Base-by-base conservation (phyloP, 768 basidiomycete genomes). In the Russula sp. region DNA sequence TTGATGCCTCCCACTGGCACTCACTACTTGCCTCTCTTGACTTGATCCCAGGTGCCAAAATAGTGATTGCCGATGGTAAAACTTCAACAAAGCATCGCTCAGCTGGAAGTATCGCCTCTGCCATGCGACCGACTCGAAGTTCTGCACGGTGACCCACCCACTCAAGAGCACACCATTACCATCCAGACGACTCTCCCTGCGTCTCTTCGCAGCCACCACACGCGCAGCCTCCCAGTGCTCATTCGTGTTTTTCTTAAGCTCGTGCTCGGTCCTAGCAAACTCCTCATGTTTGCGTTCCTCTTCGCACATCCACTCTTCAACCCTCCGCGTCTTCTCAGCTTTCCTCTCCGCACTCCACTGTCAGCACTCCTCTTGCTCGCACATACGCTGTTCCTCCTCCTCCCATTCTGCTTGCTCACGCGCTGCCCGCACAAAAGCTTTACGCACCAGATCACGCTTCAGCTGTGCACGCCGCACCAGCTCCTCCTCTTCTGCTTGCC, bases 61-160 rank as follows among this genome's bases (percentile, higher is more conserved):
- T n/a, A n/a, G n/a, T n/a, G n/a, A n/a, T 13, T 67, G 56, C 20
- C 13, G 38, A 22, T 59, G 58, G 22, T 61, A 67, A 34, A 67
- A 49, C 26, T 36, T 65, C 42, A 67, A n/a, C 36, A 57, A 13
- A 1, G 55, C 50, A 32, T 61, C 62, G 5, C 59, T 61, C 55
- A 67, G n/a, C 54, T 67, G 64, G 48, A 67, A 67, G 50, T 66
- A 66, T 57, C 67, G 59, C 51, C 67, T 66, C 26, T 55, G 58
- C 67, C 67, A 67, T 8, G 64, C 48, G 42, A 67, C 26, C 36
- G 67, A 67, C n/a, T 16, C 40, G 6, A 64, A 18, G 5, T 18
- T 38, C 50, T 67, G 67, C 57, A 66, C 64, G 5, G 67, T 66
- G 54, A 66, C 59, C 67, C 67, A 67, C 32, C 67, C 67, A 32